A percentile compares a stretch with the other conserved stretches of the same genome.
Conservation (phyloP, 1,284 basidiomycete species). For the Sporisorium graminicola region DNA sequence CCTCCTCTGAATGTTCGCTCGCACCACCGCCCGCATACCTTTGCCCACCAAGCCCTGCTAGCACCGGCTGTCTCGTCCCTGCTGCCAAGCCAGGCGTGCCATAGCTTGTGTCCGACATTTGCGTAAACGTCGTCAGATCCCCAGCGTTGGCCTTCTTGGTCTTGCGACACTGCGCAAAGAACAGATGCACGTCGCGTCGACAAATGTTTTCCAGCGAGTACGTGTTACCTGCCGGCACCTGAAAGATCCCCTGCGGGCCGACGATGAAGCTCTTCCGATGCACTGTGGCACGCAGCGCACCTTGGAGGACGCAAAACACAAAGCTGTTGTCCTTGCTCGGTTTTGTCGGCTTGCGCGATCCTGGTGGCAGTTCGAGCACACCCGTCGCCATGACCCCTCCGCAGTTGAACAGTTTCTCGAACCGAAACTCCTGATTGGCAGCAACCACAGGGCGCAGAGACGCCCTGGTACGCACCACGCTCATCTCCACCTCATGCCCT, state of each 20-base stretch:
- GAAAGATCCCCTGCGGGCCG: slow-evolving; percentile 85
- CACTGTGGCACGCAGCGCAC: slow-evolving; percentile 86
- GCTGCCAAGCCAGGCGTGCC: slow-evolving; percentile 7
- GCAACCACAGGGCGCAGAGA: slow-evolving; percentile 66
- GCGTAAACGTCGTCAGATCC: slow-evolving; percentile 45
- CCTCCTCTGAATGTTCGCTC: not conserved
- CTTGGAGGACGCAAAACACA: slow-evolving; percentile 75
- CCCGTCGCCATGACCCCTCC: slow-evolving; percentile 91
- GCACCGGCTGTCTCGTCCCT: not conserved
- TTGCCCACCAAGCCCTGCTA: not conserved
- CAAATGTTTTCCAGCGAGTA: slow-evolving; percentile 91
- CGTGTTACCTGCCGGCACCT: slow-evolving; percentile 88
- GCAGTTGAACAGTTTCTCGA: slow-evolving; percentile 95
- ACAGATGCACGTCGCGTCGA: slow-evolving; percentile 82
- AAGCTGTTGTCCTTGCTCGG: slow-evolving; percentile 93
- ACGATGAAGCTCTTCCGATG: slow-evolving; percentile 83
- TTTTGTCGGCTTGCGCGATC: slow-evolving; percentile 85
- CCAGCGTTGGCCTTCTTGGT: slow-evolving; percentile 37
- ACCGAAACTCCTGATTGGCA: slow-evolving; percentile 78
- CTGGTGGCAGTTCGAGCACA: slow-evolving; percentile 82
- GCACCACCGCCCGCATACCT: not conserved
- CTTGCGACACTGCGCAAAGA: slow-evolving; percentile 92
- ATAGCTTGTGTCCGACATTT: slow-evolving; percentile 44
- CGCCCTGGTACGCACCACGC: slow-evolving; percentile 29
- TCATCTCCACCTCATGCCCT: slow-evolving; percentile 75